phyloP scores from a whole-genome alignment of 2,329 filamentous ascomycete species.

The Thelonectria olida region DNA sequence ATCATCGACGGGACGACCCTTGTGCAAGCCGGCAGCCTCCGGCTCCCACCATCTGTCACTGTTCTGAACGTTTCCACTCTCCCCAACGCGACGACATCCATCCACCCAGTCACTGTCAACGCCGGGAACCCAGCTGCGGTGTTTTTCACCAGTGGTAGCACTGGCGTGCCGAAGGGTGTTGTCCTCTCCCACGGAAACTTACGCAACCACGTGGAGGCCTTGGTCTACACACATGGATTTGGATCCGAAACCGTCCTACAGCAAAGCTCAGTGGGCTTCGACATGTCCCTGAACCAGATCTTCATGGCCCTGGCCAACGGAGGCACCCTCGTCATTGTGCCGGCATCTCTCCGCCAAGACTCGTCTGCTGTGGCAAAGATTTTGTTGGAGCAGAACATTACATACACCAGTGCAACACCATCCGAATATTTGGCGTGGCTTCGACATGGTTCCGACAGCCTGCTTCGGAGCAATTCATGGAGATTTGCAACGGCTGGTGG shows the following conservation, averaged over 20 bases:
- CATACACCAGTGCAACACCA: constrained; percentile 16
- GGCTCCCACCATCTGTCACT: background rate
- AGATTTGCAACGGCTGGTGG: constrained; percentile 26
- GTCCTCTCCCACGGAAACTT: constrained; percentile 42
- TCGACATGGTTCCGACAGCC: background rate
- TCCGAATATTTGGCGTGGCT: constrained; percentile 19
- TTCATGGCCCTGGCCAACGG: constrained; percentile 4
- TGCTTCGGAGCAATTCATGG: constrained; percentile 1
- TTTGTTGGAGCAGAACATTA: constrained; percentile 11
- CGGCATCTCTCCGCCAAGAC: background rate
- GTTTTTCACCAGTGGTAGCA: constrained; percentile 46
- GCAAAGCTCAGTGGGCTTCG: constrained; percentile 10
- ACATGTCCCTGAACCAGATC: constrained; percentile 21
- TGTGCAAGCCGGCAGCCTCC: background rate
- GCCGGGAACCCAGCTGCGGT: constrained; percentile 1
- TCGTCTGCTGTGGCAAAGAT: constrained; percentile 5
- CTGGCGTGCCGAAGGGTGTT: constrained; percentile 54
- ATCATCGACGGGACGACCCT: background rate
- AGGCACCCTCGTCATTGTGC: constrained; percentile 17
- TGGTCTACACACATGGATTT: constrained; percentile 24
- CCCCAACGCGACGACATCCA: background rate
- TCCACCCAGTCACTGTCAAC: background rate
- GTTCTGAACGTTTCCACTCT: background rate
- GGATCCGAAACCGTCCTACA: constrained; percentile 43
- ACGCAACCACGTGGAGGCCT: constrained; percentile 40